Conservation (phyloP, 495 filamentous ascomycete genomes). For the Hyaloscypha bicolor region DNA sequence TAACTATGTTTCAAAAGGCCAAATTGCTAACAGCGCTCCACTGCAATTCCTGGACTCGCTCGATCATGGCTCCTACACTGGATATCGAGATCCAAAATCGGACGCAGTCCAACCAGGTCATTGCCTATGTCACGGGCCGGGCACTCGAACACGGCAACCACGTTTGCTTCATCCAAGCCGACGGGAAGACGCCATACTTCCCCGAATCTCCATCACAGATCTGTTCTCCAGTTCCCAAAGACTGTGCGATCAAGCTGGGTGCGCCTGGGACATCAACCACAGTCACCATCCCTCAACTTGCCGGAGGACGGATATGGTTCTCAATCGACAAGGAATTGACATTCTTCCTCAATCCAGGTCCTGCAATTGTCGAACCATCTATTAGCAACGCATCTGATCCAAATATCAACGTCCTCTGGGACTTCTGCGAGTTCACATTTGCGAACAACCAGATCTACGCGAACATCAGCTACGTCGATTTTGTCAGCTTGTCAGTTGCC, state of each 20-base stretch:
- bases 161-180: conserved; percentile 64
- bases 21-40: too few relatives aligned
- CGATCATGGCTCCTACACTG: conserved; percentile 18
- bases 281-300: conserved; percentile 67
- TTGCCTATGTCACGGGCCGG: conserved; percentile 71
- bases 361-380: conserved; percentile 71
- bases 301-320: conserved; percentile 74
- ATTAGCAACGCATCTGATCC: conserved; percentile 66
- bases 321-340: conserved; percentile 59
- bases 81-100: conserved; percentile 48
- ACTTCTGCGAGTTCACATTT: conserved; percentile 76
- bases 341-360: conserved; percentile 68
- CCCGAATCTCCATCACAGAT: conserved; percentile 52
- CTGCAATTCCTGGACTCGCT: background rate
- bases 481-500: conserved; percentile 66
- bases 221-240: conserved; percentile 44
- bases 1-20: background rate
- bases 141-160: conserved; percentile 62
- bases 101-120: conserved; percentile 58
- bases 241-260: conserved; percentile 67
- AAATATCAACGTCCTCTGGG: conserved; percentile 66
- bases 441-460: conserved; percentile 68
- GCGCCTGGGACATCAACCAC: conserved; percentile 57
- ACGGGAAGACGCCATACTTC: conserved; percentile 49
- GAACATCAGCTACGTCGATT: conserved; percentile 78